These are phyloP conservation scores for Sphagnurus paluster DNA, from an alignment of 1,284 basidiomycete genomes.

Conservation along the genomic window DNA sequence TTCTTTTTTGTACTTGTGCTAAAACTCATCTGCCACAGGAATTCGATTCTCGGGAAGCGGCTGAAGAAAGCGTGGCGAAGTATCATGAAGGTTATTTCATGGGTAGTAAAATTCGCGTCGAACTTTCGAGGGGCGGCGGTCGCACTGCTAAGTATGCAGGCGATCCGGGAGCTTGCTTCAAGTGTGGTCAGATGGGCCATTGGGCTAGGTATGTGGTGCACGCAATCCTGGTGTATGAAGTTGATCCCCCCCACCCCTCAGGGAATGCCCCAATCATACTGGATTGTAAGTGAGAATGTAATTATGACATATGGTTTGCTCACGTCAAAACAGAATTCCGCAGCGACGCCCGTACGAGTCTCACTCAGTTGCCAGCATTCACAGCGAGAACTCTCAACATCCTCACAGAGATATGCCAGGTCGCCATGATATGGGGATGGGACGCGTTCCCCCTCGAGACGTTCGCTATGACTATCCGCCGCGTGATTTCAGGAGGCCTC, in stretches of 20 bases:
- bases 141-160: constrained; percentile 74
- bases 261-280: constrained; percentile 71
- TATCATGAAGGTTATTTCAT: constrained; percentile 86
- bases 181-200: constrained; percentile 78
- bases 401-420: constrained; percentile 41
- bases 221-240: background rate
- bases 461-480: constrained; percentile 58
- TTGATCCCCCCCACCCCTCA: constrained; percentile 26
- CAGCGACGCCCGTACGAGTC: constrained; percentile 44
- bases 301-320: background rate
- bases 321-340: constrained; percentile 13
- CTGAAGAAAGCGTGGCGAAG: constrained; percentile 81
- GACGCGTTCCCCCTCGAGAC: constrained; percentile 47
- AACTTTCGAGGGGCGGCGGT: constrained; percentile 79
- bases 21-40: constrained; percentile 47
- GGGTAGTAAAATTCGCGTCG: constrained; percentile 86
- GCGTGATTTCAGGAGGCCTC: constrained; percentile 62
- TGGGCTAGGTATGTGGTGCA: constrained; percentile 79
- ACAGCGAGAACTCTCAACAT: constrained; percentile 49
- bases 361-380: constrained; percentile 55
- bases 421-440: constrained; percentile 54
- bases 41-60: constrained; percentile 77
- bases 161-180: constrained; percentile 84
- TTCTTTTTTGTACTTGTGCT: constrained; percentile 7
- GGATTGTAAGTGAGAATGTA: constrained; percentile 39